phyloP scores from a whole-genome alignment of 1,139 yeast species.

The Komagataea norvegica region DNA sequence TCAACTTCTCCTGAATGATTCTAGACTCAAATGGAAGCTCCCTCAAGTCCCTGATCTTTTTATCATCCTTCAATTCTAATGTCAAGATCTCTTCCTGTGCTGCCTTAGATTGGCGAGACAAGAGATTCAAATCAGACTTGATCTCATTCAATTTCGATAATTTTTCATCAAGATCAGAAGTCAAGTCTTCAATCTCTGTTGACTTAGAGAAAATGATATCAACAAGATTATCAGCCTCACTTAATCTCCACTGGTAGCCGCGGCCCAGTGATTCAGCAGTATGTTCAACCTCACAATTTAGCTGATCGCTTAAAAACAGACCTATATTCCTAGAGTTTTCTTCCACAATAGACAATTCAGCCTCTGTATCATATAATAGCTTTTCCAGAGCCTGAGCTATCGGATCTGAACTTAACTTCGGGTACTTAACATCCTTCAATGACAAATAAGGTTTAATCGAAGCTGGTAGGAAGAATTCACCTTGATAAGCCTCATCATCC shows the following conservation, averaged over 20 bases:
- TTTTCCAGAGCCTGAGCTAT: slow-evolving; percentile 33
- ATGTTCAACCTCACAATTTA: slow-evolving; percentile 23
- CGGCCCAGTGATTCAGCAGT: slow-evolving; percentile 26
- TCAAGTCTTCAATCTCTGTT: background rate
- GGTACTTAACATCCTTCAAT: slow-evolving; percentile 30
- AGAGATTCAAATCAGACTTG: slow-evolving; percentile 1
- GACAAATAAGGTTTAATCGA: slow-evolving; percentile 27
- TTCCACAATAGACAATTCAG: slow-evolving; percentile 35
- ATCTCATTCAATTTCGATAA: background rate
- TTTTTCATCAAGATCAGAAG: background rate
- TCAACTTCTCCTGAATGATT: slow-evolving; percentile 16
- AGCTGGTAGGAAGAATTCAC: slow-evolving; percentile 26
- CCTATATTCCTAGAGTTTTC: slow-evolving; percentile 31
- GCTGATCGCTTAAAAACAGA: slow-evolving; percentile 34
- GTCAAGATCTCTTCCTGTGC: slow-evolving; percentile 12
- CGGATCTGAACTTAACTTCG: slow-evolving; percentile 26
- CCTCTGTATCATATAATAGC: slow-evolving; percentile 35
- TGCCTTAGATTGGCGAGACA: slow-evolving; percentile 6
- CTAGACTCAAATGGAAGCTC: slow-evolving; percentile 19
- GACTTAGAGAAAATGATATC: slow-evolving; percentile 18
- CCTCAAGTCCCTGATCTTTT: slow-evolving; percentile 13
- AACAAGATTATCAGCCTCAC: slow-evolving; percentile 30
- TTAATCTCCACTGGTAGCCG: slow-evolving; percentile 38
- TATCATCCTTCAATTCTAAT: slow-evolving; percentile 10
- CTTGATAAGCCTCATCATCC: slow-evolving; percentile 35